Base-by-base conservation (phyloP, 2,329 filamentous ascomycete genomes). In the Aspergillus clavatus region DNA sequence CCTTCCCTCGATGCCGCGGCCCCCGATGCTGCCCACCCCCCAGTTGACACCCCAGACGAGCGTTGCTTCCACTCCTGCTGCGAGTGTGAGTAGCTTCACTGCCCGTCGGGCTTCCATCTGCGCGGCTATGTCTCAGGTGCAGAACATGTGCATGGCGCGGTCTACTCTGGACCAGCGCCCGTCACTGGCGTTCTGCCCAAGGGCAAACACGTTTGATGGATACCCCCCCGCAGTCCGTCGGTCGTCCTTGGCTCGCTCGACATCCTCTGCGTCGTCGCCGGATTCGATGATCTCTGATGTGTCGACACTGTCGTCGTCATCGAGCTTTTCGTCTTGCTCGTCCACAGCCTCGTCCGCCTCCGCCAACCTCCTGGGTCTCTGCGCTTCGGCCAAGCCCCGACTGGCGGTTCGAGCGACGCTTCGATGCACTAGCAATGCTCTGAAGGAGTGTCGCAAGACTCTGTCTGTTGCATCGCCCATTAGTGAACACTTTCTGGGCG, bases 231-330 rank as follows among this genome's bases (percentile, higher is more conserved):
- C 76, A 71, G 54, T 66, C 70, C 69, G 75, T 46, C 72, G 62
- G 57, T 74, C 59, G 14, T 78, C 74, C 48, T 63, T 74, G 51
- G 72, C 73, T 45, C 76, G 70, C 44, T 75, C 76, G 18, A 71
- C 72, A 21, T 80, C 78, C 3, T 77, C 73, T 36, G 65, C 65
- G 16, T 77, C 73, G 7, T 79, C 75, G 35, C 80, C 81, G n/a
- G 80, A 82, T 52, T 83, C 80, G 26, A 80, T 82, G 75, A 65
- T 82, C 27, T 82, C 79, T 22, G 80, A 83, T 60, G 72, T 72
- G 43, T 79, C 77, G 27, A 73, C 73, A 11, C 68, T 79, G 48
- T 78, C 77, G 43, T 79, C 65, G 53, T 70, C 77, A 26, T n/a
- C n/a, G n/a, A 73, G 73, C 14, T 68, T 79, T 47, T 78, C 77